phyloP scores from a whole-genome alignment of 331 rosid species.

The Telfairia occidentalis region DNA sequence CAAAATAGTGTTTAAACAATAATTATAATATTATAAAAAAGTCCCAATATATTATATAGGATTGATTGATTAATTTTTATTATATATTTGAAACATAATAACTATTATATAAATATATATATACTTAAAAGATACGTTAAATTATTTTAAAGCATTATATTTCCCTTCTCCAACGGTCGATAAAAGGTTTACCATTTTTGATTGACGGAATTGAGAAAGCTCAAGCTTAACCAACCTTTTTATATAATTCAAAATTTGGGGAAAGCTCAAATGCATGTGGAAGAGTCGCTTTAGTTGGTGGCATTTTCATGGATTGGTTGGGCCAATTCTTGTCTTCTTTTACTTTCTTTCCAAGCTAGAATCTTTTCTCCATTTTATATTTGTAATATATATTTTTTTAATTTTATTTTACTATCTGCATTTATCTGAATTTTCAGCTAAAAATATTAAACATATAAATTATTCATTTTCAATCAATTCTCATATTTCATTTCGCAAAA shows the following conservation, averaged over 20 bases:
- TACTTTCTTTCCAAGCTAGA: background rate
- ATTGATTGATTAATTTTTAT: too few species aligned
- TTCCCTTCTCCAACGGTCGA: background rate
- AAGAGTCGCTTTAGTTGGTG: conserved; percentile 6
- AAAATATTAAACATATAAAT: background rate
- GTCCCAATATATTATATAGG: too few species aligned
- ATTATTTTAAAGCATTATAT: too few species aligned
- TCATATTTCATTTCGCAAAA: background rate
- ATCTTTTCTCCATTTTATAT: background rate
- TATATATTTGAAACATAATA: too few species aligned
- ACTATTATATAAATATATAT: too few species aligned
- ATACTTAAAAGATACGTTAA: background rate
- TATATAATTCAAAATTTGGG: background rate
- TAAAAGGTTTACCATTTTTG: too few species aligned
- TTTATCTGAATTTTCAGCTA: background rate
- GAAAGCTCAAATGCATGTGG: background rate
- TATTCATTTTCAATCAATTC: too few species aligned
- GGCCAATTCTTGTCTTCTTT: background rate
- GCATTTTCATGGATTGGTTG: background rate
- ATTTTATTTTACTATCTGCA: background rate
- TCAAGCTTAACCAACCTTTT: background rate
- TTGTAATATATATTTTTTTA: background rate
- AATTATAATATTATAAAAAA: too few species aligned
- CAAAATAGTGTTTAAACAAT: too few species aligned
- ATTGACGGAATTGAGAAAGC: background rate